Conservation (phyloP, 2,329 filamentous ascomycete species). For the Trichoderma arundinaceum region DNA sequence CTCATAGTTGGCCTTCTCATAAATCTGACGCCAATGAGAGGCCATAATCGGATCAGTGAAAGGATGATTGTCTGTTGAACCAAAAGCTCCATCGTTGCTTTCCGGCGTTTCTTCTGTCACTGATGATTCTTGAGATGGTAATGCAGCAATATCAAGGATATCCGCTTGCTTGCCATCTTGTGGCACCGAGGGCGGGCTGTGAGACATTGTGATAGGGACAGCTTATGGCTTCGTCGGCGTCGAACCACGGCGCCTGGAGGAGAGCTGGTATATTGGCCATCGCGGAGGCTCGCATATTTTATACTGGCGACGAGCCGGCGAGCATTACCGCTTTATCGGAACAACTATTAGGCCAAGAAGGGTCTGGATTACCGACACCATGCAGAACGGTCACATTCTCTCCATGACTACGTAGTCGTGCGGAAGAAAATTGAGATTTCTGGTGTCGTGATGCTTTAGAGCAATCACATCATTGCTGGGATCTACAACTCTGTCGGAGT, state of each 20-base stretch:
- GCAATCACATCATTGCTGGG: constrained; percentile 29
- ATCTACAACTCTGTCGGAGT: background rate
- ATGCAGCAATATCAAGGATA: background rate
- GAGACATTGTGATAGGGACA: constrained; percentile 17
- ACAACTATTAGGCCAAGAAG: constrained; percentile 3
- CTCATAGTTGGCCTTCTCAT: constrained; percentile 63
- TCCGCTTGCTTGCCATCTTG: constrained; percentile 1
- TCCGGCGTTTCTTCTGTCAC: constrained; percentile 32
- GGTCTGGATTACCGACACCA: background rate
- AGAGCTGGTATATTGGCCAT: background rate
- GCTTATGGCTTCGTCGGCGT: background rate
- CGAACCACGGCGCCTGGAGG: background rate
- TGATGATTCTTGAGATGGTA: constrained; percentile 13
- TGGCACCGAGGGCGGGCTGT: background rate
- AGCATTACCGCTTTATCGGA: constrained; percentile 3
- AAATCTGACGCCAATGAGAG: constrained; percentile 59
- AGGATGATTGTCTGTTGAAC: constrained; percentile 43
- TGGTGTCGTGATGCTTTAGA: constrained; percentile 27
- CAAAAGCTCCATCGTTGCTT: constrained; percentile 15
- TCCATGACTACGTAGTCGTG: background rate
- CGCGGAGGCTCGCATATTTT: background rate
- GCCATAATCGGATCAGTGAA: constrained; percentile 59
- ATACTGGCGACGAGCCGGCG: constrained; percentile 14
- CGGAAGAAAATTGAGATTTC: background rate
- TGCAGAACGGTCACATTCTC: background rate